Percentiles rank a stretch among this genome's conserved stretches.
These are phyloP conservation scores for Gillenia trifoliata DNA, from an alignment of 306 rosid species.

Conservation along the genomic window DNA sequence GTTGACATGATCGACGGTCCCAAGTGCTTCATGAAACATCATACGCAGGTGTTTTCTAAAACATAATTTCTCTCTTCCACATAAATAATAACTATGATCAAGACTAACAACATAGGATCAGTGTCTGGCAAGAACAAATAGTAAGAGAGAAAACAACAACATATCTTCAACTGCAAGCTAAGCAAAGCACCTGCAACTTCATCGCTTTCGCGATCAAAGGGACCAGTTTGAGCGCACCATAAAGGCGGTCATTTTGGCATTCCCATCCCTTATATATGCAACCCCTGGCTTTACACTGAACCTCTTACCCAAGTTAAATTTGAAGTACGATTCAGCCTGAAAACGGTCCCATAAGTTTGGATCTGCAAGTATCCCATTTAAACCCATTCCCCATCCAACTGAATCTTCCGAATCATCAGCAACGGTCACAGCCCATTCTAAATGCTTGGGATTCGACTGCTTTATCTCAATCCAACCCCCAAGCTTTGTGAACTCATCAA, in stretches of 20 bases:
- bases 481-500: slow-evolving; percentile 54
- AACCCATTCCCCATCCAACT: slow-evolving; percentile 73
- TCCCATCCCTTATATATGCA: slow-evolving; percentile 48
- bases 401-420: slow-evolving; percentile 70
- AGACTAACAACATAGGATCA: neutral
- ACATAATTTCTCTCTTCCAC: neutral
- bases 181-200: neutral
- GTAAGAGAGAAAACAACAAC: too few species aligned
- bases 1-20: neutral
- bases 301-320: slow-evolving; percentile 50
- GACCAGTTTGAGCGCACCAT: slow-evolving; percentile 77
- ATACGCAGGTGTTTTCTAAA: neutral
- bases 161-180: too few species aligned
- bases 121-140: too few species aligned
- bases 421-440: slow-evolving; percentile 58
- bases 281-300: slow-evolving; percentile 80
- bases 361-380: slow-evolving; percentile 51
- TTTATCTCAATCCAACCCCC: slow-evolving; percentile 88
- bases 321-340: slow-evolving; percentile 70
- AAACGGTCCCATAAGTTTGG: slow-evolving; percentile 42
- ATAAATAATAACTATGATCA: neutral
- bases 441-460: slow-evolving; percentile 33
- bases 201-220: slow-evolving; percentile 28
- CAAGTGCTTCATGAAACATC: neutral
- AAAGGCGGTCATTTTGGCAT: slow-evolving; percentile 46